Evolutionary conservation across 228 moss, liverwort and hornwort species (phyloP).

Genomic region (Sphagnum fallax): DNA sequence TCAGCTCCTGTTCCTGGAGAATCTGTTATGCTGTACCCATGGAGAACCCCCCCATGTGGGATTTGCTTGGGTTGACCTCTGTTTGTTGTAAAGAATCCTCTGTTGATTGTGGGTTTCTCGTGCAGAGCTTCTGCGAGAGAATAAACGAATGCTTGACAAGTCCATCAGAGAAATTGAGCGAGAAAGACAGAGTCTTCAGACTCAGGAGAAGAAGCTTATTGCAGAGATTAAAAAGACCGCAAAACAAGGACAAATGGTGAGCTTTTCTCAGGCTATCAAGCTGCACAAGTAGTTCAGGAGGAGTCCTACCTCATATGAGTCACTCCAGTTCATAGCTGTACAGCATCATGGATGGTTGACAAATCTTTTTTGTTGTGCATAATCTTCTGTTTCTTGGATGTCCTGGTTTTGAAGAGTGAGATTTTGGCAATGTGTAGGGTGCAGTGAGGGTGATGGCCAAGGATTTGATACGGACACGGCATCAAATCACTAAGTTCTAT

Average conservation of each 20-base stretch:
- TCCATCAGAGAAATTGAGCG: conserved; percentile 94
- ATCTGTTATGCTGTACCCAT: background rate
- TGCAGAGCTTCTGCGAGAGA: conserved; percentile 91
- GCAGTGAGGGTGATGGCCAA: conserved; percentile 97
- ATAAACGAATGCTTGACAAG: conserved; percentile 85
- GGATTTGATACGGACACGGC: conserved; percentile 89
- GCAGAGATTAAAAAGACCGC: conserved; percentile 92
- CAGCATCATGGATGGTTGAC: too few relatives aligned
- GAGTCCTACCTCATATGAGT: too few relatives aligned
- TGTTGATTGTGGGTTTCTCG: background rate
- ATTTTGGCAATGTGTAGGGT: conserved; percentile 27
- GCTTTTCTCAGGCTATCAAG: background rate
- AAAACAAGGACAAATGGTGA: conserved; percentile 97
- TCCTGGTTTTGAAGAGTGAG: too few relatives aligned
- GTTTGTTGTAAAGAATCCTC: background rate
- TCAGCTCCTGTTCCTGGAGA: too few relatives aligned
- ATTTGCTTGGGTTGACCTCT: background rate
- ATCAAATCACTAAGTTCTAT: conserved; percentile 95
- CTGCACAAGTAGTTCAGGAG: too few relatives aligned
- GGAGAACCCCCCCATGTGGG: background rate
- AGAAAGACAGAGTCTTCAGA: conserved; percentile 82
- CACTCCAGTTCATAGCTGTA: too few relatives aligned
- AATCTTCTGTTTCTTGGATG: too few relatives aligned
- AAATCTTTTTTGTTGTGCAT: too few relatives aligned
- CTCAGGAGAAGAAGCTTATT: conserved; percentile 94